Base-by-base conservation (phyloP, 768 basidiomycete species). In the Phylloporus sp. region DNA sequence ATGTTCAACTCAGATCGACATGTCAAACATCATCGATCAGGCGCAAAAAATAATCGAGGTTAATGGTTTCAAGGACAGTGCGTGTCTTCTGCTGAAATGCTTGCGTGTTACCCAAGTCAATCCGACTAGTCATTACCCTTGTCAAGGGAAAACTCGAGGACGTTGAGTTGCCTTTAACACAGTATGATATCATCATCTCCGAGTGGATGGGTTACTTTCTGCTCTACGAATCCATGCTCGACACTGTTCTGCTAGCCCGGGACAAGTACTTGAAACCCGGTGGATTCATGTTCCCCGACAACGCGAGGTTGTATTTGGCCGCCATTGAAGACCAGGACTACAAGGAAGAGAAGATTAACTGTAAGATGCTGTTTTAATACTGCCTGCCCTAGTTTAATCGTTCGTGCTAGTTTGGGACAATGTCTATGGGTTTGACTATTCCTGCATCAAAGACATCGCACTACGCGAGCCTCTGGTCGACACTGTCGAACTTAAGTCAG, bases 141-240 rank as follows among this genome's bases (percentile, higher is more conserved):
- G 86, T 98, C 59, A 97, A 98, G 73, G 95, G 95, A 52, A 99
- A 99, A 73, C 86, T 99, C 54, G 95, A 99, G 69, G 95, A 99
- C 41, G 75, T 84, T 45, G 83, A 85, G 53, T 80, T 98, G 38
- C 95, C 95, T 13, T 82, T 95, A 64, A 74, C 89, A 56, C 76
- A 95, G 70, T 97, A 93, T 67, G 97, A 99, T 70, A 97, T 99
- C 73, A 97, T 99, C 74, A 91, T 99, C 67, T 97, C 94, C 55
- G 97, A 99, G 70, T 99, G 95, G 97, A 99, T 99, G 97, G 97
- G 97, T 38, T 99, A 99, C 74, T 97, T 98, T 80, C 77, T 98
- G 45, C 82, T 99, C 29, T 98, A 98, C 76, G 97, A 98, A 70
- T 95, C 93, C 64, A 98, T 99, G 97, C 84, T 98, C 59, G 95